phyloP scores from a whole-genome alignment of 2,329 filamentous ascomycete species.

The Coniochaeta sp. region DNA sequence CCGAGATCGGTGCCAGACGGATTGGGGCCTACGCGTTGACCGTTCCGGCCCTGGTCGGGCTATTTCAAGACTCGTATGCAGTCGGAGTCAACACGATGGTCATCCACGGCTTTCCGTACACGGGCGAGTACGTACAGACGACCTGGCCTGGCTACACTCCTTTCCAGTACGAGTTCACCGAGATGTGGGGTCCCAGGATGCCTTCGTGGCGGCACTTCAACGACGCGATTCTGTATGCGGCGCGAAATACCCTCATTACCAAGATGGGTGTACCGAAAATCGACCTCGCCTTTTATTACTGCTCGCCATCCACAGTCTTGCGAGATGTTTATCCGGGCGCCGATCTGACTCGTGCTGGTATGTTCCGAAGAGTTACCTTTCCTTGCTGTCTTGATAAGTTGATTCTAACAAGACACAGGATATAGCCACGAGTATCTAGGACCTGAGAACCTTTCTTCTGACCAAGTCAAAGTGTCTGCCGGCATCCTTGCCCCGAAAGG shows the following conservation, averaged over 20 bases:
- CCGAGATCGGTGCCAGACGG: conserved; percentile 13
- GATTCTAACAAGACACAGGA: conserved; percentile 1
- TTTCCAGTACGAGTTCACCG: conserved; percentile 13
- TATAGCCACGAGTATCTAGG: conserved; percentile 16
- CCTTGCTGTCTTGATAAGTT: background rate
- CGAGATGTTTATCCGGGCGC: conserved; percentile 4
- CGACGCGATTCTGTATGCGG: conserved; percentile 10
- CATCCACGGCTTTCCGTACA: conserved; percentile 14
- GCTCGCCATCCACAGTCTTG: conserved; percentile 7
- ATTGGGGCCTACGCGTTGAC: conserved; percentile 9
- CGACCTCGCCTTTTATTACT: conserved; percentile 13
- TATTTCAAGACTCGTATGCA: conserved; percentile 13
- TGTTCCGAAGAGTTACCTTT: background rate
- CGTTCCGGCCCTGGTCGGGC: conserved; percentile 7
- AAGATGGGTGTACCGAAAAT: conserved; percentile 12
- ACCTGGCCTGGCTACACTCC: conserved; percentile 15
- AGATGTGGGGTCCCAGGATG: conserved; percentile 14
- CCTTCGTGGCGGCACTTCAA: conserved; percentile 13
- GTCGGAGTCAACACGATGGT: conserved; percentile 14
- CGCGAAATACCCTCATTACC: conserved; percentile 11
- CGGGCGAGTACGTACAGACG: conserved; percentile 11
- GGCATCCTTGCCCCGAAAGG: conserved; percentile 14
- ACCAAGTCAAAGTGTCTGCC: conserved; percentile 4
- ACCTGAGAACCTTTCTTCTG: conserved; percentile 7
- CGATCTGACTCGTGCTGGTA: conserved; percentile 8